Evolutionary conservation across 2,329 filamentous ascomycete species (phyloP), one percentile per base, ranked within the genome.

Genomic region (Ophiocordyceps unilateralis): DNA sequence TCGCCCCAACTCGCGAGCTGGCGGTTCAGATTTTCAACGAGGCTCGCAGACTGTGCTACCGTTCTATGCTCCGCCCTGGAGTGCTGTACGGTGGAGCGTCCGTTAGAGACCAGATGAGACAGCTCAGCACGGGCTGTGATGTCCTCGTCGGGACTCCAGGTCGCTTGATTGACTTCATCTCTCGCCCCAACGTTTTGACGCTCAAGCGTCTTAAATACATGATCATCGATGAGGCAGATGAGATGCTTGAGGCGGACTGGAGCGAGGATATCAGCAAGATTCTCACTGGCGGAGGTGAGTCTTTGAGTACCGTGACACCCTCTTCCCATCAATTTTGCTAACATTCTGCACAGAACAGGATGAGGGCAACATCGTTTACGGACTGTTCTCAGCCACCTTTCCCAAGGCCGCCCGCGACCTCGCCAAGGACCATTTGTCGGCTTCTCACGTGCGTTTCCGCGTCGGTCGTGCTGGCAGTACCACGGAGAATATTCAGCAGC

Each of bases 331-430:
- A 17, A n/a, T 17, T 34, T 34, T 17, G n/a, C 32, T 34, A 4
- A 34, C 32, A 4, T 14, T 34, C 32, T 17, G 2, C 10, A 15
- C 65, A 94, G 70, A 77, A 60, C 65, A 93, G 50, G 76, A 94
- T 47, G 77, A 83, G 44, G 86, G 72, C 3, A 72, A 74, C 47
- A 63, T 79, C 51, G 74, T 70, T 44, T 80, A 78, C 58, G 70
- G 93, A 62, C 81, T 98, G 66, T 96, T 96, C 59, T 94, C 87
- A 0, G 91, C 91, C 1, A 96, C 91, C 0, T 96, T 98, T 61
- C 85, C 88, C 36, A 87, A 83, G 64, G 67, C 66, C 0, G 77
- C 84, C 48, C 84, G 87, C 24, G 70, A 81, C 21, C 64, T 96
- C 14, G 89, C 88, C 11, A 78, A 76, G 45, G 70, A 82, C 23